These are phyloP conservation scores for Ogataea philodendri DNA, from an alignment of 805 yeast genomes.

Conservation along the genomic window DNA sequence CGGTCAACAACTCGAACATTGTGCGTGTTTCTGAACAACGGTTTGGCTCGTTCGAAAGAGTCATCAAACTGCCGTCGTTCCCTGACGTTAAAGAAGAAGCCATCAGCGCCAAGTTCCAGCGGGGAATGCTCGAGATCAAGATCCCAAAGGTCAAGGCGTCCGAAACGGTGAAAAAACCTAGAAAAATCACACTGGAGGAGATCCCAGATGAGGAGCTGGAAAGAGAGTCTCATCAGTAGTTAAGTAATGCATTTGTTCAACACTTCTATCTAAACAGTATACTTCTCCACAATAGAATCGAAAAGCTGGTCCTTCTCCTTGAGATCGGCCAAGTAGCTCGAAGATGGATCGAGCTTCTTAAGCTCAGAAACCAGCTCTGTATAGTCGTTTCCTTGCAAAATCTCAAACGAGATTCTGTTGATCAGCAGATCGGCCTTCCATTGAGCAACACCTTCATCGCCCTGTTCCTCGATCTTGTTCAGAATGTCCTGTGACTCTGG, in stretches of 20 bases:
- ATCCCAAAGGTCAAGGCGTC: conserved; percentile 43
- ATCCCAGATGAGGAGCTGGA: conserved; percentile 33
- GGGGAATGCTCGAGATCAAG: conserved; percentile 53
- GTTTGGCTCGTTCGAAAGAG: conserved; percentile 57
- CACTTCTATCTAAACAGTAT: conserved; percentile 25
- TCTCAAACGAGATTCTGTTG: conserved; percentile 61
- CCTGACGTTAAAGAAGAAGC: conserved; percentile 53
- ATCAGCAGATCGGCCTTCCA: conserved; percentile 52
- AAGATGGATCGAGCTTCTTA: conserved; percentile 46
- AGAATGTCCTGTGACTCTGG: conserved; percentile 79
- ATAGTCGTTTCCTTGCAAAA: conserved; percentile 45
- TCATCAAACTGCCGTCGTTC: conserved; percentile 51
- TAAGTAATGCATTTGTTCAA: conserved; percentile 2
- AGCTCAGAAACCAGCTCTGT: conserved; percentile 35
- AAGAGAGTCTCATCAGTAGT: conserved; percentile 27
- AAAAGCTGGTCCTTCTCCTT: conserved; percentile 62
- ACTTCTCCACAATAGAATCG: conserved; percentile 66
- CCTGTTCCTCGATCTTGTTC: conserved; percentile 36
- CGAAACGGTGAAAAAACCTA: conserved; percentile 20
- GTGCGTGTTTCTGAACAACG: conserved; percentile 52
- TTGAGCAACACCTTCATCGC: conserved; percentile 11
- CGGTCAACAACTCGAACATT: conserved; percentile 33
- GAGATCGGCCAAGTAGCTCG: conserved; percentile 52
- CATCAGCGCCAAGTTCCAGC: conserved; percentile 51
- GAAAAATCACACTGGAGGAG: conserved; percentile 29